Percentiles rank a stretch among this genome's conserved stretches.
phyloP scores from a whole-genome alignment of 2,329 filamentous ascomycete genomes.

The Ophiostoma ips region DNA sequence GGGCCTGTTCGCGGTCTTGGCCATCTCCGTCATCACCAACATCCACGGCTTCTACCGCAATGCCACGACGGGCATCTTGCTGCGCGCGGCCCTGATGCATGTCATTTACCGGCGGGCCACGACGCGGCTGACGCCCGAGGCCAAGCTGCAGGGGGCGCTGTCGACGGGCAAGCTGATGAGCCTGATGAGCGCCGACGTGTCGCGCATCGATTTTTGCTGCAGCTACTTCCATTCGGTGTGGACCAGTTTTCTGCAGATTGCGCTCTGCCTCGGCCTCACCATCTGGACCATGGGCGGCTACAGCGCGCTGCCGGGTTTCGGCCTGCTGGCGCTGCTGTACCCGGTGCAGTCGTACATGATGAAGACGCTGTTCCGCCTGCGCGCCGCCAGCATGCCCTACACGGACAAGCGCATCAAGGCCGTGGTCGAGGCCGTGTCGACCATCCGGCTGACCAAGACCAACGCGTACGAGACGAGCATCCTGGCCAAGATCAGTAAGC shows the following conservation, averaged over 20 bases:
- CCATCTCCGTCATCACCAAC: constrained; percentile 16
- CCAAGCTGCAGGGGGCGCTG: constrained; percentile 13
- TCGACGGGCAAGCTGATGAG: constrained; percentile 20
- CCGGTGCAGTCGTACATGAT: constrained; percentile 16
- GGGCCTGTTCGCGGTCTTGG: constrained; percentile 16
- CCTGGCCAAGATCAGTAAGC: constrained; percentile 14
- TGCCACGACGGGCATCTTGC: constrained; percentile 6
- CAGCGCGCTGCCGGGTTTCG: constrained; percentile 17
- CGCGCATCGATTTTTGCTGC: constrained; percentile 20
- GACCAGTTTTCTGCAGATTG: constrained; percentile 21
- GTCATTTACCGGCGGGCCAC: constrained; percentile 14
- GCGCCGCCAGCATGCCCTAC: constrained; percentile 17
- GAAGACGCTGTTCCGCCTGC: constrained; percentile 14
- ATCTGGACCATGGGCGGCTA: constrained; percentile 17
- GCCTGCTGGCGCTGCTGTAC: constrained; percentile 16
- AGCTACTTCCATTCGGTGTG: constrained; percentile 20
- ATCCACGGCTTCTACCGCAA: constrained; percentile 18
- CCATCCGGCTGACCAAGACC: constrained; percentile 18
- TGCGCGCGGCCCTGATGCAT: constrained; percentile 8
- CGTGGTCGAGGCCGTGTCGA: constrained; percentile 17
- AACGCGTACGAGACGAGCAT: constrained; percentile 17
- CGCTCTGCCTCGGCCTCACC: constrained; percentile 17
- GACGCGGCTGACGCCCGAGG: constrained; percentile 12
- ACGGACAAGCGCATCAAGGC: constrained; percentile 17
- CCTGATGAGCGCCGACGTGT: constrained; percentile 21